A percentile compares a stretch with the other conserved stretches of the same genome.
phyloP scores from a whole-genome alignment of 2,329 filamentous ascomycete genomes.

The Thelonectria discophora region DNA sequence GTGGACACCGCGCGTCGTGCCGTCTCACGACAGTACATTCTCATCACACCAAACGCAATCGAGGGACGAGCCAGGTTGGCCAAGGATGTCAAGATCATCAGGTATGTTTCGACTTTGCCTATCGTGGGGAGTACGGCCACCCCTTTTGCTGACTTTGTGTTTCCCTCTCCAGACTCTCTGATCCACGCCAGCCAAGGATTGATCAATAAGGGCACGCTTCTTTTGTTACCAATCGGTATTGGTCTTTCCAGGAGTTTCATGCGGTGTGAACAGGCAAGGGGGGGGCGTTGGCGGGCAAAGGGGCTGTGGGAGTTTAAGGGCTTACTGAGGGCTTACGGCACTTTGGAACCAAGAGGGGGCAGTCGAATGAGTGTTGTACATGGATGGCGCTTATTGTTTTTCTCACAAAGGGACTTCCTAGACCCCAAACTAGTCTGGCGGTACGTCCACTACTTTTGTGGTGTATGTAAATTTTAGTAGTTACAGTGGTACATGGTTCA shows the following conservation, averaged over 20 bases:
- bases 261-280: conserved; percentile 13
- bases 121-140: background rate
- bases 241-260: conserved; percentile 23
- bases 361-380: conserved; percentile 13
- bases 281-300: conserved; percentile 19
- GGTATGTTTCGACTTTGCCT: conserved; percentile 56
- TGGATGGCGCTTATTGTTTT: conserved; percentile 24
- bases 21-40: conserved; percentile 91
- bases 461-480: conserved; percentile 26
- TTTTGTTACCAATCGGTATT: conserved; percentile 9
- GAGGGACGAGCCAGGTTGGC: conserved; percentile 64
- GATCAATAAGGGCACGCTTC: conserved; percentile 29
- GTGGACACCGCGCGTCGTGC: conserved; percentile 85
- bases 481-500: conserved; percentile 35
- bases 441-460: background rate
- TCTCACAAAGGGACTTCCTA: conserved; percentile 17
- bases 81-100: conserved; percentile 80
- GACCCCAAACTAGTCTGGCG: conserved; percentile 17
- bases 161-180: conserved; percentile 56
- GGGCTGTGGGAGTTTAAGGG: conserved; percentile 28
- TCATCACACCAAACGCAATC: conserved; percentile 94
- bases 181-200: conserved; percentile 65
- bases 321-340: conserved; percentile 26
- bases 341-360: conserved; percentile 9
- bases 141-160: background rate